These are phyloP conservation scores for Macrolepiota dolichaula DNA, from an alignment of 768 basidiomycete species.

Conservation along the genomic window DNA sequence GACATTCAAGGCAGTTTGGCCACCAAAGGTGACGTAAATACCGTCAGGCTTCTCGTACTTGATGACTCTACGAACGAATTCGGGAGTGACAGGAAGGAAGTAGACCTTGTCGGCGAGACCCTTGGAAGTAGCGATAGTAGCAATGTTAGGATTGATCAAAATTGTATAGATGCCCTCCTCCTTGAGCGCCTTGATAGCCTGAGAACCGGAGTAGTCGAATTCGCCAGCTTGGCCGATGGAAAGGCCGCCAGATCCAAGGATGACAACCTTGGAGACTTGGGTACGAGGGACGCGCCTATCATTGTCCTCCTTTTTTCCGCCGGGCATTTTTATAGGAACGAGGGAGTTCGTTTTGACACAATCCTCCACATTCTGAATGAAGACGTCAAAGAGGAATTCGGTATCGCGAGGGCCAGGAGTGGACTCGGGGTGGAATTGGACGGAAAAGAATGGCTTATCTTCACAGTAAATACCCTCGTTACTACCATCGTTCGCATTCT, in stretches of 20 bases:
- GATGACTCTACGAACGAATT: slow-evolving; percentile 97
- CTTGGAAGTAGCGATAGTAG: slow-evolving; percentile 96
- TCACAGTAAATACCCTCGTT: slow-evolving; percentile 97
- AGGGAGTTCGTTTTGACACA: slow-evolving; percentile 56
- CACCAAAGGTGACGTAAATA: slow-evolving; percentile 98
- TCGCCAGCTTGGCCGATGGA: slow-evolving; percentile 99
- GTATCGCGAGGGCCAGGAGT: slow-evolving; percentile 97
- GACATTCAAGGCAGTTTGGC: slow-evolving; percentile 95
- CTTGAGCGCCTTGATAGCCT: slow-evolving; percentile 98
- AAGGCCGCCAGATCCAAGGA: slow-evolving; percentile 94
- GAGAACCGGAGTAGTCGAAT: slow-evolving; percentile 99
- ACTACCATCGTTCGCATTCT: slow-evolving; percentile 94
- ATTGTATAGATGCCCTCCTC: slow-evolving; percentile 99
- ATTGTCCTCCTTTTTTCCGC: slow-evolving; percentile 82
- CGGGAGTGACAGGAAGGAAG: slow-evolving; percentile 97
- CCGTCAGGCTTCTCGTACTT: slow-evolving; percentile 98
- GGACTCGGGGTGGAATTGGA: slow-evolving; percentile 98
- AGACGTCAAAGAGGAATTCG: slow-evolving; percentile 98
- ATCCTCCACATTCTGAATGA: slow-evolving; percentile 83
- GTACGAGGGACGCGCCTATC: slow-evolving; percentile 65
- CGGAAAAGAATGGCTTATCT: slow-evolving; percentile 94
- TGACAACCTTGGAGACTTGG: slow-evolving; percentile 89
- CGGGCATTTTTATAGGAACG: slow-evolving; percentile 65
- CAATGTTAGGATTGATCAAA: slow-evolving; percentile 98
- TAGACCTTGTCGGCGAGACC: slow-evolving; percentile 99